Base-by-base conservation (phyloP, 2,329 filamentous ascomycete genomes). In the Pyrenochaeta sp. region DNA sequence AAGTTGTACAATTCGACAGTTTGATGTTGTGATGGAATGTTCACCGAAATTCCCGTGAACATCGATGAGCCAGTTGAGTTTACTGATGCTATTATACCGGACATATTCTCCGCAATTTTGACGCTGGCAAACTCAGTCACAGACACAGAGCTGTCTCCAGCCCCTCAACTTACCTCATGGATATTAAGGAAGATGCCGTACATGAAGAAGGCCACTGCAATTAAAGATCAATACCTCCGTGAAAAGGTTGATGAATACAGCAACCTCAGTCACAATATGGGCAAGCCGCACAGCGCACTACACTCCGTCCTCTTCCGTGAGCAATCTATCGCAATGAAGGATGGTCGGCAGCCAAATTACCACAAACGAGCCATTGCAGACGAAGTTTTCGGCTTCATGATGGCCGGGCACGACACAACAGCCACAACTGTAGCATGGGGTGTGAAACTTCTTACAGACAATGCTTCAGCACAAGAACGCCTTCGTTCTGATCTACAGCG, bases 321-420 rank as follows among this genome's bases (percentile, higher is more conserved):
- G 39, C 33, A 41, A 18, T 18, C 36, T 2, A 15, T 35, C 14
- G 47, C 47, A 10, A 20, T 15, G 11, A 43, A 49, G 32, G 47
- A 49, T 17, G 39, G 14, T n/a, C 17, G 47, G n/a, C n/a, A 43
- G 15, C 47, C 47, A 37, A 20, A 49, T 2, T 49, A 43, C n/a
- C 32, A 32, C 32, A 45, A 31, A 7, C 48, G 48, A 14, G 48
- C 48, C 3, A 50, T 50, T 15, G 32, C 48, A 9, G 48, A 50
- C 40, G 48, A 50, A 21, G 45, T 50, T 32, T 50, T 50, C 35
- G 48, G 48, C 48, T 50, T 50, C 29, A 51, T 41, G 39, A 20
- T 53, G 14, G 50, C 45, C 9, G 50, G 45, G n/a, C 50, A 53
- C 23, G 50, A 53, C 17, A 46, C 49, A 7, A 27, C 23, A 1